A percentile compares a stretch with the other conserved stretches of the same genome.
Conservation (phyloP, 176 grass and related monocot species). For the Eremochloa ophiuroides region DNA sequence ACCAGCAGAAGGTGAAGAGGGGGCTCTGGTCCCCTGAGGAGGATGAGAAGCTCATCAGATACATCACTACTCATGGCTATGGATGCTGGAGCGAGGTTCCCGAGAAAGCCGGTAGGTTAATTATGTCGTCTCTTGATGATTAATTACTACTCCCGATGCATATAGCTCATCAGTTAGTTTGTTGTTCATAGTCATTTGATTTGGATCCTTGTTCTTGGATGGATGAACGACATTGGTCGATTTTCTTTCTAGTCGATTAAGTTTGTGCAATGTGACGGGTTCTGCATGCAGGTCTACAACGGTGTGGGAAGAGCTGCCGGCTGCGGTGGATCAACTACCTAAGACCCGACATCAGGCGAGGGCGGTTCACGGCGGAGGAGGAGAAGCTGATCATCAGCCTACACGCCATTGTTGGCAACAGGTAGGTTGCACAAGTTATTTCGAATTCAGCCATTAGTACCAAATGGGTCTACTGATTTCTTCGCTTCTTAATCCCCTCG, state of each 20-base stretch:
- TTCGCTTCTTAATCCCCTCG: neutral
- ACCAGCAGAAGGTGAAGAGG: slow-evolving; percentile 99
- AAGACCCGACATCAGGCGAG: slow-evolving; percentile 88
- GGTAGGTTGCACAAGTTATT: slow-evolving; percentile 21
- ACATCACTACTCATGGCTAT: slow-evolving; percentile 96
- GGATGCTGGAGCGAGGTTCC: slow-evolving; percentile 99
- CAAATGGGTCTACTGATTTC: neutral
- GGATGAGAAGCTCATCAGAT: slow-evolving; percentile 96
- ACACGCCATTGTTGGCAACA: slow-evolving; percentile 97
- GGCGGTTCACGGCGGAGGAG: slow-evolving; percentile 83
- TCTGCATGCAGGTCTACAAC: slow-evolving; percentile 60
- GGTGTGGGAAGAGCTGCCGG: slow-evolving; percentile 97
- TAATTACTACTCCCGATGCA: neutral
- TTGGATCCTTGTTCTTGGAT: neutral
- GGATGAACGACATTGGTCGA: neutral
- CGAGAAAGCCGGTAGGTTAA: slow-evolving; percentile 77
- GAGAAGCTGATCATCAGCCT: slow-evolving; percentile 99
- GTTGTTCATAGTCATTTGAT: neutral
- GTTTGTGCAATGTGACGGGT: slow-evolving; percentile 24
- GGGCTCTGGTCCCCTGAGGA: slow-evolving; percentile 98
- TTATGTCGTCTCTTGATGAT: neutral
- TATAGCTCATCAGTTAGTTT: neutral
- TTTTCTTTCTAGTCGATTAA: neutral
- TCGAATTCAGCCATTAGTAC: neutral
- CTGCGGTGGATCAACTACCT: slow-evolving; percentile 97